These are phyloP conservation scores for Myxozyma neglecta DNA, from an alignment of 805 yeast genomes.

Conservation along the genomic window DNA sequence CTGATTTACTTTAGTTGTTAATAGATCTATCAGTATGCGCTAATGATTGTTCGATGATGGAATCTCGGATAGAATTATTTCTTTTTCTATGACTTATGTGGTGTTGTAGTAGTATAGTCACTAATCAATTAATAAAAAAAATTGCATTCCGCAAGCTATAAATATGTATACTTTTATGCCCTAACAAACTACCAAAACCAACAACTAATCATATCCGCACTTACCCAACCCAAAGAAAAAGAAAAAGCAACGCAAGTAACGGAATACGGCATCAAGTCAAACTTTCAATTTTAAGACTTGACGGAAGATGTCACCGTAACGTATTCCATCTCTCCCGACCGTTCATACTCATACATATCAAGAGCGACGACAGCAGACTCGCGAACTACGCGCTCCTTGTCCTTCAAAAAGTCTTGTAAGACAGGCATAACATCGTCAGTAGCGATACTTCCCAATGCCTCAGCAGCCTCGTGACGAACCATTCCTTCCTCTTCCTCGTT, in stretches of 20 bases:
- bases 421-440: conserved; percentile 93
- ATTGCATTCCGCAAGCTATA: no score
- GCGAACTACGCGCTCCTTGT: conserved; percentile 85
- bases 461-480: conserved; percentile 99
- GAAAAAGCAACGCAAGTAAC: neutral
- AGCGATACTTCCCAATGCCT: conserved; percentile 95
- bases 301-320: conserved; percentile 6
- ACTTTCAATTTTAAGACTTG: neutral
- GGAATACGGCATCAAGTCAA: neutral
- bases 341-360: conserved; percentile 95
- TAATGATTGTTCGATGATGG: no score
- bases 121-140: no score
- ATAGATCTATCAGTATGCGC: no score
- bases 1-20: neutral
- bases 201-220: neutral
- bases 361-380: conserved; percentile 96
- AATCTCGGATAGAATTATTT: no score
- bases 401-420: conserved; percentile 72
- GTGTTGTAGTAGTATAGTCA: no score
- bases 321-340: conserved; percentile 32
- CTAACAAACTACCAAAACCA: no score
- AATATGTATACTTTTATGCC: no score
- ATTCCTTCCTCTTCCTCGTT: conserved; percentile 85
- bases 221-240: neutral
- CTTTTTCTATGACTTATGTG: no score